Percentiles rank a stretch among this genome's conserved stretches.
Evolutionary conservation across 495 filamentous ascomycete species (phyloP).

Genomic region (Opeltia flavorubescens): DNA sequence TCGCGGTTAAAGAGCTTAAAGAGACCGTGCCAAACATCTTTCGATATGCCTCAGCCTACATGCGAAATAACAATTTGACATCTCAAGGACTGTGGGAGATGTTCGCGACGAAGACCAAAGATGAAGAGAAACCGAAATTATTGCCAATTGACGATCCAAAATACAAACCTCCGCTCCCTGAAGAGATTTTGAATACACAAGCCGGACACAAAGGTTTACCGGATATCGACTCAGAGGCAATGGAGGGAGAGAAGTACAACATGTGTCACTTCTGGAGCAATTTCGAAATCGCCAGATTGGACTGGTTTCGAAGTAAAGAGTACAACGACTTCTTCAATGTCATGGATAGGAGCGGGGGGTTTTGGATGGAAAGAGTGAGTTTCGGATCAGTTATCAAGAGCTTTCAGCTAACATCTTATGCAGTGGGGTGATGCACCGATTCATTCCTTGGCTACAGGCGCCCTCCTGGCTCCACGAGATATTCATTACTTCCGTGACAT

Average conservation of each 20-base stretch:
- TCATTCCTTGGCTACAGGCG: conserved; percentile 90
- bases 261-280: conserved; percentile 99
- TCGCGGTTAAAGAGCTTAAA: conserved; percentile 94
- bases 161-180: conserved; percentile 59
- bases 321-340: conserved; percentile 98
- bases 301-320: conserved; percentile 90
- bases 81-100: conserved; percentile 97
- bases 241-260: conserved; percentile 97
- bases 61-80: conserved; percentile 76
- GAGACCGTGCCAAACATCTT: conserved; percentile 99
- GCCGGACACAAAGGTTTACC: conserved; percentile 55
- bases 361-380: conserved; percentile 96
- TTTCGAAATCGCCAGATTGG: conserved; percentile 91
- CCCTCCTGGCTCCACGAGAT: conserved; percentile 64
- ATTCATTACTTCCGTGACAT: conserved; percentile 99
- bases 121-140: conserved; percentile 32
- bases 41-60: conserved; percentile 98
- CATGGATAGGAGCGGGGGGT: conserved; percentile 96
- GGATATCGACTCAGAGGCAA: conserved; percentile 79
- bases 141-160: conserved; percentile 47
- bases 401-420: conserved; percentile 20
- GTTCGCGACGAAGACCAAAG: conserved; percentile 68
- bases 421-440: conserved; percentile 99
- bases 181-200: conserved; percentile 69
- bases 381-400: neutral